Evolutionary conservation across 179 eudicot species (phyloP).

Genomic region (Amaranthus tricolor): DNA sequence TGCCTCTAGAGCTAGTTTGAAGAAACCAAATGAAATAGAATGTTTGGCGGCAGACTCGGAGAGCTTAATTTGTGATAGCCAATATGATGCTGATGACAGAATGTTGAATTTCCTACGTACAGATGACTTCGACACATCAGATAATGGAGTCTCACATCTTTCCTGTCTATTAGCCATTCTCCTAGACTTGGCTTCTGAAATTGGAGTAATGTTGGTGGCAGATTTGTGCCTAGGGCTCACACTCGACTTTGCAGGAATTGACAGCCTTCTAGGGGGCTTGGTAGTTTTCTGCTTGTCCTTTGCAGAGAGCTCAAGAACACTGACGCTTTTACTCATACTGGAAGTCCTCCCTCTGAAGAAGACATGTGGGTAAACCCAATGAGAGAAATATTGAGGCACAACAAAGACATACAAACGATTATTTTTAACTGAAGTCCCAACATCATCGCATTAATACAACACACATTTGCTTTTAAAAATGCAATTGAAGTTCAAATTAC

Average conservation of each 20-base stretch:
- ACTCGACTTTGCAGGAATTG: constrained; percentile 58
- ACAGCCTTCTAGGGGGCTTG: constrained; percentile 79
- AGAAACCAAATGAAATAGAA: constrained; percentile 73
- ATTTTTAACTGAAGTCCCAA: background rate
- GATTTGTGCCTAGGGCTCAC: constrained; percentile 47
- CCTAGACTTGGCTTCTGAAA: constrained; percentile 60
- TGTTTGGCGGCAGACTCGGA: constrained; percentile 88
- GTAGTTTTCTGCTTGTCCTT: constrained; percentile 52
- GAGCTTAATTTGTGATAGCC: constrained; percentile 87
- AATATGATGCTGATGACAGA: constrained; percentile 68
- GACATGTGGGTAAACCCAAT: background rate
- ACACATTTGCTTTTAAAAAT: background rate
- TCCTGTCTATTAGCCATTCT: constrained; percentile 37
- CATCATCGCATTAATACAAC: background rate
- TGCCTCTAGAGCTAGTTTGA: constrained; percentile 87
- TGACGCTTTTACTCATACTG: constrained; percentile 63
- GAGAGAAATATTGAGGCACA: background rate
- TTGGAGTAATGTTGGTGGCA: constrained; percentile 51
- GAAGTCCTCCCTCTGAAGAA: constrained; percentile 56
- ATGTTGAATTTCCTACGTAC: constrained; percentile 51
- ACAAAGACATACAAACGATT: background rate
- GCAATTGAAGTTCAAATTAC: background rate
- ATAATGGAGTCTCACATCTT: constrained; percentile 53
- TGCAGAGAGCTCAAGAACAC: constrained; percentile 61
- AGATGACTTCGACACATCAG: constrained; percentile 62